Percentiles rank a stretch among this genome's conserved stretches.
phyloP scores from a whole-genome alignment of 2,329 filamentous ascomycete genomes.

The Sclerotinia subarctica region DNA sequence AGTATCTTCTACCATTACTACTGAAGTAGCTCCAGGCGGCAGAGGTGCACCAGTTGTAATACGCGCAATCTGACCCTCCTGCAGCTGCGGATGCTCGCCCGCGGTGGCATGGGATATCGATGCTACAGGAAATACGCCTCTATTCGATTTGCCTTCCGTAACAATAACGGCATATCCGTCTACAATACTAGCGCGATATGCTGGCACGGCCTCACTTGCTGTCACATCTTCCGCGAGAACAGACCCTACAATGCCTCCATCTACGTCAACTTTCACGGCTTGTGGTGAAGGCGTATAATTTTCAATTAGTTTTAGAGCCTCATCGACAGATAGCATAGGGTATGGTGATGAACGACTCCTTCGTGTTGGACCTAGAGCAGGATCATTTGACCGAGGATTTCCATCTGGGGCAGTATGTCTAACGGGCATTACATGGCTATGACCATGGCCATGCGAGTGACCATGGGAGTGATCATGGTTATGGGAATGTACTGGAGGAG shows the following conservation, averaged over 20 bases:
- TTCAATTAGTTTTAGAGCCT: conserved; percentile 72
- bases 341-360: conserved; percentile 85
- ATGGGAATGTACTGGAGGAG: conserved; percentile 46
- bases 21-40: conserved; percentile 81
- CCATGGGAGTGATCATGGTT: conserved; percentile 46
- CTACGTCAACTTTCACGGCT: conserved; percentile 57
- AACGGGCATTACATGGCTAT: conserved; percentile 56
- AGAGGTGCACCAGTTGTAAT: conserved; percentile 95
- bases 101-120: conserved; percentile 83
- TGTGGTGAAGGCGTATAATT: conserved; percentile 66
- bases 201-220: conserved; percentile 80
- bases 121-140: conserved; percentile 80
- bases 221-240: conserved; percentile 77
- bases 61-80: conserved; percentile 74
- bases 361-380: conserved; percentile 58
- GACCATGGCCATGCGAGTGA: conserved; percentile 45
- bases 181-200: conserved; percentile 92
- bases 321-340: conserved; percentile 82
- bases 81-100: conserved; percentile 60
- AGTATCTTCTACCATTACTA: conserved; percentile 97
- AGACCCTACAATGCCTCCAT: conserved; percentile 65
- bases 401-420: conserved; percentile 68
- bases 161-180: conserved; percentile 90
- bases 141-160: conserved; percentile 57
- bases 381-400: conserved; percentile 57